These are phyloP conservation scores for Ustilaginoidea virens DNA, from an alignment of 2,329 filamentous ascomycete species.

Conservation along the genomic window DNA sequence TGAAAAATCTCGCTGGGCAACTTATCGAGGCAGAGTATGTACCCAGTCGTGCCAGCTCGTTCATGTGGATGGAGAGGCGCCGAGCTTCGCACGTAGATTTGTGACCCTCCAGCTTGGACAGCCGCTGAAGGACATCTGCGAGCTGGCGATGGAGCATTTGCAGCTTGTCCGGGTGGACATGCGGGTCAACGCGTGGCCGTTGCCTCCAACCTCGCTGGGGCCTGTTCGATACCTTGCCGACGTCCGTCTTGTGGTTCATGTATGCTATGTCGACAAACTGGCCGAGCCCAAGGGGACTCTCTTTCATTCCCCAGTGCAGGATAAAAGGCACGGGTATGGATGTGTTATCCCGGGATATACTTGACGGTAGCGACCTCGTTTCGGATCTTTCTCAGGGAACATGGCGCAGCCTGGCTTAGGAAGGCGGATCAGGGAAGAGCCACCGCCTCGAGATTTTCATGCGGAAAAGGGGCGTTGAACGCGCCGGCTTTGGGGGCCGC, in stretches of 20 bases:
- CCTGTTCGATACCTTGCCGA: constrained; percentile 1
- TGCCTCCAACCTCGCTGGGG: background rate
- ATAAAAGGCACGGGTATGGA: constrained; percentile 6
- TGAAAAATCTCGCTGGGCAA: background rate
- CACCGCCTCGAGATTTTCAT: constrained; percentile 5
- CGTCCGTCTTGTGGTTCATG: constrained; percentile 4
- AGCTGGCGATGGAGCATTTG: constrained; percentile 1
- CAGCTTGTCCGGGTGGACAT: constrained; percentile 1
- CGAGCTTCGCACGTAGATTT: constrained; percentile 9
- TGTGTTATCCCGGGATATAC: constrained; percentile 5
- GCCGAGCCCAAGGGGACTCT: constrained; percentile 5
- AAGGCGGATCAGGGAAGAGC: constrained; percentile 5
- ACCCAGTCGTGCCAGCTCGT: constrained; percentile 2
- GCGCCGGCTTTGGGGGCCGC: constrained; percentile 2
- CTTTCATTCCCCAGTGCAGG: constrained; percentile 6
- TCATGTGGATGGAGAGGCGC: constrained; percentile 8
- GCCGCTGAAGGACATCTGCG: constrained; percentile 3
- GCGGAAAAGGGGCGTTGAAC: constrained; percentile 4
- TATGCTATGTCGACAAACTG: constrained; percentile 7
- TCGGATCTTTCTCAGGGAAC: constrained; percentile 6
- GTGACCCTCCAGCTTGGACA: constrained; percentile 1
- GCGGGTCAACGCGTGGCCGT: constrained; percentile 1
- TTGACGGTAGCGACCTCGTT: constrained; percentile 6
- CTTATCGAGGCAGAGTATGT: constrained; percentile 1
- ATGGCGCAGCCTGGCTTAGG: constrained; percentile 3